Evolutionary conservation across 2,329 filamentous ascomycete genomes (phyloP), one percentile per base, ranked within the genome.

Genomic region (Mollisiaceae sp.): DNA sequence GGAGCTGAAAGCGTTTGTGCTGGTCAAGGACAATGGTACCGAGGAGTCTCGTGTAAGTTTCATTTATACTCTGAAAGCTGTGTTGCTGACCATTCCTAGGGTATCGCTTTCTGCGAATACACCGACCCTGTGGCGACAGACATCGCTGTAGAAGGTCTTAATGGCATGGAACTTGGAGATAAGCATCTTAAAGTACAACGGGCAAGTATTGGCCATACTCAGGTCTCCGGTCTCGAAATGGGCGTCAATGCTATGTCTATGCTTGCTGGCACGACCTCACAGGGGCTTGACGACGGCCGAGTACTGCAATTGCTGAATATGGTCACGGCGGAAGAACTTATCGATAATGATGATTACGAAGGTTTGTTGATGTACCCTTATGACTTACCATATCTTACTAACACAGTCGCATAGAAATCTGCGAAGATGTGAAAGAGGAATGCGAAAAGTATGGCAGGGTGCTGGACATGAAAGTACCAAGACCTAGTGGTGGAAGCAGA

Each of bases 161-260:
- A 98, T 74, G 92, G 91, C 39, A 97, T 99, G 90, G 92, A 95
- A 70, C 87, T 99, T 15, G 94, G 92, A 47, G 94, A 97, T 68
- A 90, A 91, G 73, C 88, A 90, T 73, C 85, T 99, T 63, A 94
- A 91, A 80, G 93, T 97, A 41, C 84, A 87, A 70, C 92, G 94
- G 75, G 96, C 95, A 36, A 97, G 94, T 78, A 91, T 97, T 70
- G 95, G 95, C 72, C 90, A 93, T 67, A 94, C 93, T n/a, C 95
- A 99, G 78, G 93, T 93, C 24, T 85, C 92, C 56, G 93, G 93
- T 69, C 86, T 97, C 47, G 95, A 99, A 75, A 96, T 97, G 85
- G 93, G 94, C 63, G 94, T 99, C 68, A 96, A 95, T 72, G 95
- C 95, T 69, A 98, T 99, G 89, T 97, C 94, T 59, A 93, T 97